These are phyloP conservation scores for Boletellus sp. DNA, from an alignment of 768 basidiomycete species.

Conservation along the genomic window DNA sequence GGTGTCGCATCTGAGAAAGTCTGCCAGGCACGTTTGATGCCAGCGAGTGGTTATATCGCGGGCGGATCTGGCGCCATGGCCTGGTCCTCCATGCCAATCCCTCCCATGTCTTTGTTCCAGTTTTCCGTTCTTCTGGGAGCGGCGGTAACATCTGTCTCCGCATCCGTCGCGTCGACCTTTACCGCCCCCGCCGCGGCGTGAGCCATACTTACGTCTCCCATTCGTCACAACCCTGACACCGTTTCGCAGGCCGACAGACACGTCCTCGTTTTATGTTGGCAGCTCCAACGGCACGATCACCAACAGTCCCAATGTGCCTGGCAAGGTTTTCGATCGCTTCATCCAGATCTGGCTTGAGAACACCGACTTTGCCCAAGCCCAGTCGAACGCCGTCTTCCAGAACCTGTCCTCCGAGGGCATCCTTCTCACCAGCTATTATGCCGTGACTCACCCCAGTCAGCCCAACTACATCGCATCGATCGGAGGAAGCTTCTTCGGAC, in stretches of 20 bases:
- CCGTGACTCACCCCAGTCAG: constrained; percentile 55
- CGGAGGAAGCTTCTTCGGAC: constrained; percentile 54
- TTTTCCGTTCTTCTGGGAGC: constrained; percentile 13
- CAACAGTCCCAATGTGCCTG: constrained; percentile 36
- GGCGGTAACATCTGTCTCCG: constrained; percentile 17
- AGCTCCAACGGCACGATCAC: constrained; percentile 41
- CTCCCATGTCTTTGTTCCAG: constrained; percentile 11
- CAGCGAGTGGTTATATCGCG: constrained; percentile 9
- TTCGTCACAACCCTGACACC: neutral
- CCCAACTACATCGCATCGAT: constrained; percentile 52
- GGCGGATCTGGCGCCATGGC: neutral
- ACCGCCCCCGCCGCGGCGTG: constrained; percentile 30
- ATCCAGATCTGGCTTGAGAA: constrained; percentile 63
- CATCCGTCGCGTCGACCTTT: constrained; percentile 23
- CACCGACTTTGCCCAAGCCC: constrained; percentile 44
- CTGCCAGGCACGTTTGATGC: too few relatives aligned
- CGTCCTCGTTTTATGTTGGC: constrained; percentile 41
- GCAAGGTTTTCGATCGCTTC: constrained; percentile 46
- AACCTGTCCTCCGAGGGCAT: constrained; percentile 50
- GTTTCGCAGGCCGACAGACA: constrained; percentile 23
- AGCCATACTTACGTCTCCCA: neutral
- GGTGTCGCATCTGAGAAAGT: neutral
- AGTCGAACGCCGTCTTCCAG: constrained; percentile 26
- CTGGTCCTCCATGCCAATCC: neutral
- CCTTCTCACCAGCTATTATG: constrained; percentile 43